A percentile compares a stretch with the other conserved stretches of the same genome.
Evolutionary conservation across 495 filamentous ascomycete genomes (phyloP).

Genomic region (Aspergillus leporis): DNA sequence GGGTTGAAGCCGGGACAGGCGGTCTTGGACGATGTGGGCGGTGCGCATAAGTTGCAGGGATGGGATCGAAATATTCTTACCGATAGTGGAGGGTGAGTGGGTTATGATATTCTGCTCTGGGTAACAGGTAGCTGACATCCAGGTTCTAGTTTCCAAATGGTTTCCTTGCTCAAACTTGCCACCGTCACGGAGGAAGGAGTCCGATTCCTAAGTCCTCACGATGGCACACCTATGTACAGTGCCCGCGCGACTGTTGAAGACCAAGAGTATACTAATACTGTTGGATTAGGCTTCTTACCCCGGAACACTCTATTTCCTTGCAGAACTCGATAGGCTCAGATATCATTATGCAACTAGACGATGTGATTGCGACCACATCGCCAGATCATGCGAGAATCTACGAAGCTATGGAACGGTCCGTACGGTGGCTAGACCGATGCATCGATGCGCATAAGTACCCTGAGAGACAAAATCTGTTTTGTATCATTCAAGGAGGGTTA

Average conservation of each 20-base stretch:
- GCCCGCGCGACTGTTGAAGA: neutral
- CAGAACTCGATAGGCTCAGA: constrained; percentile 98
- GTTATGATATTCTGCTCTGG: neutral
- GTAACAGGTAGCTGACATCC: neutral
- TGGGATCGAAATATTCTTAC: constrained; percentile 96
- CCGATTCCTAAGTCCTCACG: constrained; percentile 89
- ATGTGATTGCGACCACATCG: constrained; percentile 93
- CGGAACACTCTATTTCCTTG: constrained; percentile 93
- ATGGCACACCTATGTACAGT: constrained; percentile 83
- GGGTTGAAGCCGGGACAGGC: constrained; percentile 92
- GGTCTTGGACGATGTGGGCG: constrained; percentile 80
- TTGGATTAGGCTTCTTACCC: constrained; percentile 72
- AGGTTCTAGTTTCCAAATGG: constrained; percentile 87
- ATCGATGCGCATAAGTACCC: constrained; percentile 89
- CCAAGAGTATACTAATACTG: neutral
- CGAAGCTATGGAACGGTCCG: constrained; percentile 91
- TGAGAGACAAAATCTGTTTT: constrained; percentile 89
- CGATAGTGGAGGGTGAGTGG: constrained; percentile 89
- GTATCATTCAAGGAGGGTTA: constrained; percentile 95
- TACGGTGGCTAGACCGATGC: constrained; percentile 98
- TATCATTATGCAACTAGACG: constrained; percentile 99
- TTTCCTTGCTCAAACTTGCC: constrained; percentile 90
- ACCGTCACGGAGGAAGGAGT: constrained; percentile 95
- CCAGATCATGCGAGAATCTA: constrained; percentile 83
- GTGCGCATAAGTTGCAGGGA: constrained; percentile 89